These are phyloP conservation scores for Trametes cubensis DNA, from an alignment of 768 basidiomycete species.

Conservation along the genomic window DNA sequence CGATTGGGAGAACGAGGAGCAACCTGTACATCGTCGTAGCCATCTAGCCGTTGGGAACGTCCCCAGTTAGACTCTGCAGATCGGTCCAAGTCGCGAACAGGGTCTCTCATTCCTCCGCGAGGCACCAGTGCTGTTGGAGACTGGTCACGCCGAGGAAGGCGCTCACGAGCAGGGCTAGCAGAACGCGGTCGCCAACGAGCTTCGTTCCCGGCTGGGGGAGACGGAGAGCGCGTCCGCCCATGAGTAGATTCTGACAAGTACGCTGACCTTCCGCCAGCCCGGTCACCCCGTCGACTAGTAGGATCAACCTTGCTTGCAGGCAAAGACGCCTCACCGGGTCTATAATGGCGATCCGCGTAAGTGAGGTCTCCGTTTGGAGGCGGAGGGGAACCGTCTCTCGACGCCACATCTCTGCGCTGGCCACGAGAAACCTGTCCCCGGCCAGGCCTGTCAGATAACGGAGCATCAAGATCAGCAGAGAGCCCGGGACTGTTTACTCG, in stretches of 20 bases:
- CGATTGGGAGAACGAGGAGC: constrained; percentile 3
- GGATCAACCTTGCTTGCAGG: background rate
- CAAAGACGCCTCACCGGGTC: constrained; percentile 43
- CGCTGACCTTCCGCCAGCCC: constrained; percentile 5
- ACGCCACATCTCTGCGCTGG: constrained; percentile 5
- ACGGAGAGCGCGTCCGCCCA: constrained; percentile 11
- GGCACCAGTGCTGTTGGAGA: constrained; percentile 16
- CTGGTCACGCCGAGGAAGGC: constrained; percentile 18
- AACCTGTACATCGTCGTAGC: background rate
- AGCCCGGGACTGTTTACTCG: constrained; percentile 26
- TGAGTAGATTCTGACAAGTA: background rate
- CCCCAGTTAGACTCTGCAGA: constrained; percentile 4
- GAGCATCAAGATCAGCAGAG: constrained; percentile 32
- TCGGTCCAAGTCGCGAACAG: constrained; percentile 12
- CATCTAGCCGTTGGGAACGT: constrained; percentile 7
- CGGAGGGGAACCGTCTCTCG: constrained; percentile 7
- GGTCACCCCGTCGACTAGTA: constrained; percentile 22
- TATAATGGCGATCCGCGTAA: constrained; percentile 68
- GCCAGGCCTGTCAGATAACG: constrained; percentile 22
- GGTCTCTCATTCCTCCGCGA: constrained; percentile 20
- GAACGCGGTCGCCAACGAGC: constrained; percentile 24
- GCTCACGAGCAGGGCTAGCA: constrained; percentile 26
- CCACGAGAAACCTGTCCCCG: constrained; percentile 30
- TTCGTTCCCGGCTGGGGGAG: constrained; percentile 8
- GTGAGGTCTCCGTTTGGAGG: constrained; percentile 39